Conservation (phyloP, 1,284 basidiomycete species). For the Sparassis latifolia region DNA sequence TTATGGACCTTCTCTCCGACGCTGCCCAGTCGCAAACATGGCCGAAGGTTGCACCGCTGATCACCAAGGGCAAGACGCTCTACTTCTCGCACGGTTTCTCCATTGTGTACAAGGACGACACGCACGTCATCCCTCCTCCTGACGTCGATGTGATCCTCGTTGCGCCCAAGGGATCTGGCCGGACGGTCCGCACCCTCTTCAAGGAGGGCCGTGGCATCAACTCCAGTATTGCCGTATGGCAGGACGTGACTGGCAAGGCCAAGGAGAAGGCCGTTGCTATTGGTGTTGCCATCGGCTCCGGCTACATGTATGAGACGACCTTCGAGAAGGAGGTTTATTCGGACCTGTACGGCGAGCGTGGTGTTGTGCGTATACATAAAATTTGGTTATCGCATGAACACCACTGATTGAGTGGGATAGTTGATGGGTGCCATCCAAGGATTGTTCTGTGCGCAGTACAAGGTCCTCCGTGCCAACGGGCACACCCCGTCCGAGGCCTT, state of each 20-base stretch:
- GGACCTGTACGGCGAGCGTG: conserved; percentile 99
- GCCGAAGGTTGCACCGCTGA: conserved; percentile 81
- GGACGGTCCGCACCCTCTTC: conserved; percentile 98
- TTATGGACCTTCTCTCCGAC: conserved; percentile 99
- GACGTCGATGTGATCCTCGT: conserved; percentile 99
- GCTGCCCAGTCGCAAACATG: conserved; percentile 97
- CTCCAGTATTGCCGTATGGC: conserved; percentile 82
- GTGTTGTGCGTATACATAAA: conserved; percentile 65
- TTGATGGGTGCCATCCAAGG: conserved; percentile 99
- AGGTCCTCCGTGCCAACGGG: conserved; percentile 97
- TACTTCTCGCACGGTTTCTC: conserved; percentile 99
- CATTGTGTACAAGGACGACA: conserved; percentile 97
- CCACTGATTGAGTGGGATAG: conserved; percentile 32
- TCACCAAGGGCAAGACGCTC: conserved; percentile 99
- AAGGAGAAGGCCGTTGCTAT: conserved; percentile 96
- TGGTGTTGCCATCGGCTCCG: conserved; percentile 92
- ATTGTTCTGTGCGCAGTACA: conserved; percentile 98
- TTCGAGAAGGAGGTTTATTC: conserved; percentile 99
- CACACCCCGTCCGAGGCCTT: conserved; percentile 98
- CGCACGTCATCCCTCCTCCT: conserved; percentile 84
- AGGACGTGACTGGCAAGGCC: conserved; percentile 96
- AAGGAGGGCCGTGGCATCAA: conserved; percentile 99
- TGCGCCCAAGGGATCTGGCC: conserved; percentile 97
- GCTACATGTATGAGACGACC: conserved; percentile 97
- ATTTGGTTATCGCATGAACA: background rate